A percentile compares a stretch with the other conserved stretches of the same genome.
phyloP scores from a whole-genome alignment of 1,284 basidiomycete genomes.

The Boletus smithii region DNA sequence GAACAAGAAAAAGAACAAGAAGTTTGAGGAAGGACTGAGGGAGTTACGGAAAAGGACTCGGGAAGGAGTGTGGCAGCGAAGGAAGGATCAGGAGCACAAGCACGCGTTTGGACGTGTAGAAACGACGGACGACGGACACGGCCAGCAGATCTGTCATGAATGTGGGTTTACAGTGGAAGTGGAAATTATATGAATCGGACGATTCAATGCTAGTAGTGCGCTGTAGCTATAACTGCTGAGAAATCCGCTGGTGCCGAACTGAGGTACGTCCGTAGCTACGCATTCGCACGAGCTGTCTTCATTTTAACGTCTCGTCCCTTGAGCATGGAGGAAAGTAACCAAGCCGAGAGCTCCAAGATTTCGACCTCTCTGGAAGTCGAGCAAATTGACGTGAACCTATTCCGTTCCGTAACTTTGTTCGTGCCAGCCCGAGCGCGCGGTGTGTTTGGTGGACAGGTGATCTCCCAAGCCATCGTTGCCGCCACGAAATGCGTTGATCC shows the following conservation, averaged over 20 bases:
- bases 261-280: too few relatives aligned
- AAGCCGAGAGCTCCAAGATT: slow-evolving; percentile 58
- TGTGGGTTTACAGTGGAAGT: slow-evolving; percentile 89
- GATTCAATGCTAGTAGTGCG: too few relatives aligned
- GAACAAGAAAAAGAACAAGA: slow-evolving; percentile 88
- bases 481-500: slow-evolving; percentile 73
- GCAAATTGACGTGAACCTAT: slow-evolving; percentile 72
- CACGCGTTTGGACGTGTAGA: slow-evolving; percentile 74
- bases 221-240: too few relatives aligned
- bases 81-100: slow-evolving; percentile 83
- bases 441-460: slow-evolving; percentile 89
- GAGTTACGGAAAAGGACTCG: slow-evolving; percentile 83
- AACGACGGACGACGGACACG: slow-evolving; percentile 48
- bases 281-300: too few relatives aligned
- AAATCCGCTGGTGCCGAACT: too few relatives aligned
- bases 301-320: too few relatives aligned
- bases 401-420: slow-evolving; percentile 72
- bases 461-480: slow-evolving; percentile 81
- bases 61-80: slow-evolving; percentile 86
- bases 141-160: slow-evolving; percentile 73
- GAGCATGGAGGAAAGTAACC: slow-evolving; percentile 37
- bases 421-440: slow-evolving; percentile 66
- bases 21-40: slow-evolving; percentile 83
- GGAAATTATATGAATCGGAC: slow-evolving; percentile 61
- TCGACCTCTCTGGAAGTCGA: slow-evolving; percentile 75